phyloP scores from a whole-genome alignment of 1,284 basidiomycete genomes.

The Salmacisia buchloeana region DNA sequence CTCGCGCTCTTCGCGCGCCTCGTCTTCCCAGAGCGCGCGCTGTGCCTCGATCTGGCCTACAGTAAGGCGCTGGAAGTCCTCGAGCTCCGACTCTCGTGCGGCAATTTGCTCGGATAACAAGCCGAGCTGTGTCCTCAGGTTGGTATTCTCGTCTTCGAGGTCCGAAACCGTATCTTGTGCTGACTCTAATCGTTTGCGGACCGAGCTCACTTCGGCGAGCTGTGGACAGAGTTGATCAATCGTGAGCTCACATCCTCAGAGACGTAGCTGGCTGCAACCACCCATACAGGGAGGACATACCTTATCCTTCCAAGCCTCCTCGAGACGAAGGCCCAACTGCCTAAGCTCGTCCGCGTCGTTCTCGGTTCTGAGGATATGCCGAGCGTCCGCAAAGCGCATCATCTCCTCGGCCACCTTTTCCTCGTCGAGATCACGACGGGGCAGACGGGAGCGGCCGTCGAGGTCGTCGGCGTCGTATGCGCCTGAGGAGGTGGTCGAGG shows the following conservation, averaged over 20 bases:
- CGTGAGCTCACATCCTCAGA: too few species aligned
- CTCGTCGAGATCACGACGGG: slow-evolving; percentile 20
- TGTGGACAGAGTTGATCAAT: too few species aligned
- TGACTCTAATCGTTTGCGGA: slow-evolving; percentile 12
- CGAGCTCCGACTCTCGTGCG: slow-evolving; percentile 18
- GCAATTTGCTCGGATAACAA: slow-evolving; percentile 21
- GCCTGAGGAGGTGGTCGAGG: background rate
- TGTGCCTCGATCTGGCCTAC: slow-evolving; percentile 8
- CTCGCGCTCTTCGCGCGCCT: slow-evolving; percentile 9
- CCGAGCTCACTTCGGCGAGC: slow-evolving; percentile 19
- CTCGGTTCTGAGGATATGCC: slow-evolving; percentile 23
- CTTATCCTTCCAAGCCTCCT: slow-evolving; percentile 22
- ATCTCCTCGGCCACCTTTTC: slow-evolving; percentile 20
- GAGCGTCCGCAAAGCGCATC: slow-evolving; percentile 23
- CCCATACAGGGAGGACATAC: slow-evolving; percentile 7
- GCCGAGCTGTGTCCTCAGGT: slow-evolving; percentile 21
- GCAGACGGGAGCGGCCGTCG: slow-evolving; percentile 12
- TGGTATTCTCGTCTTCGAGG: slow-evolving; percentile 26
- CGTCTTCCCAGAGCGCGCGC: slow-evolving; percentile 13
- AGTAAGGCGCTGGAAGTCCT: slow-evolving; percentile 10
- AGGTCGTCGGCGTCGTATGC: background rate
- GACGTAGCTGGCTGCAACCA: background rate
- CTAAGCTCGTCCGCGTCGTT: slow-evolving; percentile 15
- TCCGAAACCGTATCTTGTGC: slow-evolving; percentile 23
- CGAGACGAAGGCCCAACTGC: slow-evolving; percentile 20